These are phyloP conservation scores for Suhomyces faveliae DNA, from an alignment of 805 yeast species.

Conservation along the genomic window DNA sequence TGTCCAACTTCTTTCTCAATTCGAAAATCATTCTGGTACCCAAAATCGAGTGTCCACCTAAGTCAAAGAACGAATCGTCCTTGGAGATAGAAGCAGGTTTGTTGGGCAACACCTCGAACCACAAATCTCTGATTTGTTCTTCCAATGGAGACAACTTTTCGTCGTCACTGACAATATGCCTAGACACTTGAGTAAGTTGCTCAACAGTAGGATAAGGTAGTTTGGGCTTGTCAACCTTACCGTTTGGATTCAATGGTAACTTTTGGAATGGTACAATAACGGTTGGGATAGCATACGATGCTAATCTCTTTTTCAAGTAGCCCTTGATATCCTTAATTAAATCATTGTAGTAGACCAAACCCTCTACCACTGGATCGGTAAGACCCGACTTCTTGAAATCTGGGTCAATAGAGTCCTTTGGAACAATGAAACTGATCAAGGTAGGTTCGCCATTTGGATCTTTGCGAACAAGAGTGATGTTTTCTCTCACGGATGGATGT, in stretches of 20 bases:
- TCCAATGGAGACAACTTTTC: conserved; percentile 61
- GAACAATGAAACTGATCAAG: conserved; percentile 87
- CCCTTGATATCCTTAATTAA: conserved; percentile 77
- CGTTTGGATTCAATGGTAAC: conserved; percentile 95
- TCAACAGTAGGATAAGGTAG: conserved; percentile 91
- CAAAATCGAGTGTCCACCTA: conserved; percentile 96
- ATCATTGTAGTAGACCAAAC: conserved; percentile 71
- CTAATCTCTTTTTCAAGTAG: conserved; percentile 79
- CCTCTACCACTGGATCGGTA: conserved; percentile 69
- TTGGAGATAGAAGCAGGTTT: conserved; percentile 75
- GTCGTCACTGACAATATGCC: conserved; percentile 44
- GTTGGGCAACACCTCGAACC: conserved; percentile 84
- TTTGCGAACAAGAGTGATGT: conserved; percentile 85
- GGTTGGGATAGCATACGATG: conserved; percentile 91
- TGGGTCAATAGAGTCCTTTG: conserved; percentile 51
- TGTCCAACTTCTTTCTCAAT: conserved; percentile 69
- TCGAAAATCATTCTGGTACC: conserved; percentile 97
- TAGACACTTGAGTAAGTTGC: conserved; percentile 75
- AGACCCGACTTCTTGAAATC: conserved; percentile 48
- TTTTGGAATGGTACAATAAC: conserved; percentile 82
- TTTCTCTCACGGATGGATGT: conserved; percentile 89
- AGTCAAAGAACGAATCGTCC: conserved; percentile 88
- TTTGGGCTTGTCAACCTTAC: conserved; percentile 96
- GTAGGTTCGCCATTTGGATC: conserved; percentile 92
- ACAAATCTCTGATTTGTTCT: conserved; percentile 68